Percentiles rank a stretch among this genome's conserved stretches.
phyloP scores from a whole-genome alignment of 768 basidiomycete species.

The Leccinum boreale region DNA sequence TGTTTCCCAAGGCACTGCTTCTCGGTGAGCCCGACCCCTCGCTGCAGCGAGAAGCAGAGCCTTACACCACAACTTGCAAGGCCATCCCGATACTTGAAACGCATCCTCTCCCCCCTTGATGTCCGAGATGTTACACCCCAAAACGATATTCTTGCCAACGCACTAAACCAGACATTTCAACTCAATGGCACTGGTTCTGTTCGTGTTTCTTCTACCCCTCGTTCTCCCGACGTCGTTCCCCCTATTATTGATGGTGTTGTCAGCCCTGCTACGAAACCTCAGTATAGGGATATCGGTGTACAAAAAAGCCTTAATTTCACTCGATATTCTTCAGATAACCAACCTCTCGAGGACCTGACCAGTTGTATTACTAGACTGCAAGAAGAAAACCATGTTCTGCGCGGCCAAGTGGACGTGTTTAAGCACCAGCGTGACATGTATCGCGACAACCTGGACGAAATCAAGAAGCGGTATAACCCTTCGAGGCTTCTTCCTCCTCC shows the following conservation, averaged over 20 bases:
- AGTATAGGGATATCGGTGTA: conserved; percentile 22
- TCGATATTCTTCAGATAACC: conserved; percentile 5
- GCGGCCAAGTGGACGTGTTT: conserved; percentile 2
- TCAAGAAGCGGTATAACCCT: conserved; percentile 8
- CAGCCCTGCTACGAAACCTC: background rate
- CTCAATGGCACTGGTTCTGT: conserved; percentile 17
- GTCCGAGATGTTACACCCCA: background rate
- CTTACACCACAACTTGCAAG: conserved; percentile 28
- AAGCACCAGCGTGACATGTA: conserved; percentile 6
- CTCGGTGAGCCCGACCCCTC: conserved; percentile 31
- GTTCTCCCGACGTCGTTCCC: background rate
- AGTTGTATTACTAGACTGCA: conserved; percentile 19
- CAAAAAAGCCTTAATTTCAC: conserved; percentile 23
- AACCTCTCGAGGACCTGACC: conserved; percentile 4
- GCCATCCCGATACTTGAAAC: conserved; percentile 6
- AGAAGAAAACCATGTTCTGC: conserved; percentile 13
- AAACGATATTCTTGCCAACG: conserved; percentile 18
- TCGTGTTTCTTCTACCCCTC: conserved; percentile 6
- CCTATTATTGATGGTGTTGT: conserved; percentile 2
- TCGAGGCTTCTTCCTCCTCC: background rate
- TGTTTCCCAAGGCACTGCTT: conserved; percentile 21
- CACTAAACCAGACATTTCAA: conserved; percentile 29
- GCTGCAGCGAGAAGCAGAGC: conserved; percentile 29
- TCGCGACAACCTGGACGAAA: conserved; percentile 10
- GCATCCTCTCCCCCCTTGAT: background rate